Percentiles rank a stretch among this genome's conserved stretches.
These are phyloP conservation scores for Fonsecaea nubica DNA, from an alignment of 2,329 filamentous ascomycete genomes.

Conservation along the genomic window DNA sequence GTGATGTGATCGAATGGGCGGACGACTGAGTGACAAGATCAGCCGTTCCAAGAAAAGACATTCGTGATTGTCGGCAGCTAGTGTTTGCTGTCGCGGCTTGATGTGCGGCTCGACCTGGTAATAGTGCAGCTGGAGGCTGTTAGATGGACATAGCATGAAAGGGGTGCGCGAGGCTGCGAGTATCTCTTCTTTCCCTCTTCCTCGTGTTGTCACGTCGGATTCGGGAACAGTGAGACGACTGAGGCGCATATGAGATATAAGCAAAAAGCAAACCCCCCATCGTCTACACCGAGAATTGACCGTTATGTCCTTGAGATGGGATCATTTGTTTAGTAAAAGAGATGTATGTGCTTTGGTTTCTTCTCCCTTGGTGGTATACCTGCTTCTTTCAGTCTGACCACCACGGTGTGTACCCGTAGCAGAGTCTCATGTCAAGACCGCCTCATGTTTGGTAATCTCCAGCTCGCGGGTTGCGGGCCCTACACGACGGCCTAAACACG, in stretches of 20 bases:
- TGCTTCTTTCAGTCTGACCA: background rate
- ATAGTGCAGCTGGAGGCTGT: background rate
- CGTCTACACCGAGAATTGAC: background rate
- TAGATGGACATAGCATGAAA: background rate
- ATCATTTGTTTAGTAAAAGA: background rate
- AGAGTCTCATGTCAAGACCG: background rate
- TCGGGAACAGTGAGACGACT: background rate
- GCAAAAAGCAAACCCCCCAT: background rate
- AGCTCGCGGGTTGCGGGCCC: background rate
- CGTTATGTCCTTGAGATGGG: background rate
- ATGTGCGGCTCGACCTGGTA: background rate
- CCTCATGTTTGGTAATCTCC: background rate
- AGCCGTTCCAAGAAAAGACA: background rate
- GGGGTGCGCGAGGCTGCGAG: background rate
- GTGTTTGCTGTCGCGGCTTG: slow-evolving; percentile 6
- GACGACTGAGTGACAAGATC: background rate
- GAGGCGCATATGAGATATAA: background rate
- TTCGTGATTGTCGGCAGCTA: background rate
- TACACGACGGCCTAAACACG: background rate
- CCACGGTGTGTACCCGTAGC: background rate
- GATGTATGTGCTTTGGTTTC: background rate
- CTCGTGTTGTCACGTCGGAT: background rate
- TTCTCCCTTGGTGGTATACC: background rate
- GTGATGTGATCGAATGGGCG: background rate
- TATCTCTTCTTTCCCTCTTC: background rate